A percentile compares a stretch with the other conserved stretches of the same genome.
phyloP scores from a whole-genome alignment of 306 rosid species.

The Lathyrus tuberosus region DNA sequence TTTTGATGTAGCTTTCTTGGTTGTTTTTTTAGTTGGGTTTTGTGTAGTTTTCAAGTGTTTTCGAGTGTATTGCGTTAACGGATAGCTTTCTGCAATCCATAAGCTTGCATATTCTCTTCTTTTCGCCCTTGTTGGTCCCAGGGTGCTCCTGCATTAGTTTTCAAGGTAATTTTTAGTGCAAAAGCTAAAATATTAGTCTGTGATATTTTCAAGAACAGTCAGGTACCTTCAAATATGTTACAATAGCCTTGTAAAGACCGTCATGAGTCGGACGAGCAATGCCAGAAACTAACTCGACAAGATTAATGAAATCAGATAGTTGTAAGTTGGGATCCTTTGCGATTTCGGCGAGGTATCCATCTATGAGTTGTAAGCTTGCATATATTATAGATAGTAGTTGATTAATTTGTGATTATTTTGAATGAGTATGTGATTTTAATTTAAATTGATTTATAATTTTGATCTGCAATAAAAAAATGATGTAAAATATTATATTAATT shows the following conservation, averaged over 20 bases:
- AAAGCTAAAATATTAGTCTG: conserved; percentile 6
- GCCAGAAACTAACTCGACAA: conserved; percentile 70
- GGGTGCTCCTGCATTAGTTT: conserved; percentile 72
- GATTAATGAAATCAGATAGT: conserved; percentile 64
- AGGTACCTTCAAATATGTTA: conserved; percentile 91
- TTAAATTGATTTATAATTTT: too few species aligned
- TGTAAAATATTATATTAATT: too few species aligned
- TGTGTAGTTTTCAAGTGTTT: too few species aligned
- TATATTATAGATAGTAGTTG: too few species aligned
- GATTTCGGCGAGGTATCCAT: conserved; percentile 85
- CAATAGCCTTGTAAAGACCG: conserved; percentile 86
- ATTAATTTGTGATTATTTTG: too few species aligned
- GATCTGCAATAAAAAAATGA: too few species aligned
- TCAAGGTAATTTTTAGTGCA: background rate
- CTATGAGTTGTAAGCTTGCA: too few species aligned
- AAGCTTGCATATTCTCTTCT: conserved; percentile 86
- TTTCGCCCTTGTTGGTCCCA: conserved; percentile 78
- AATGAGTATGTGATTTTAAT: too few species aligned
- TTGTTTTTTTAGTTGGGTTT: too few species aligned
- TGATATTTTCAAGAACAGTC: conserved; percentile 34
- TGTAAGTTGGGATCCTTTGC: conserved; percentile 83
- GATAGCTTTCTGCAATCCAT: conserved; percentile 93
- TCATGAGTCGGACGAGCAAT: conserved; percentile 82
- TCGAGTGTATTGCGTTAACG: too few species aligned
- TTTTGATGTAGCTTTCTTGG: too few species aligned